Evolutionary conservation across 805 yeast species (phyloP), one percentile per base, ranked within the genome.

Genomic region (Cyberlindnera petersonii): DNA sequence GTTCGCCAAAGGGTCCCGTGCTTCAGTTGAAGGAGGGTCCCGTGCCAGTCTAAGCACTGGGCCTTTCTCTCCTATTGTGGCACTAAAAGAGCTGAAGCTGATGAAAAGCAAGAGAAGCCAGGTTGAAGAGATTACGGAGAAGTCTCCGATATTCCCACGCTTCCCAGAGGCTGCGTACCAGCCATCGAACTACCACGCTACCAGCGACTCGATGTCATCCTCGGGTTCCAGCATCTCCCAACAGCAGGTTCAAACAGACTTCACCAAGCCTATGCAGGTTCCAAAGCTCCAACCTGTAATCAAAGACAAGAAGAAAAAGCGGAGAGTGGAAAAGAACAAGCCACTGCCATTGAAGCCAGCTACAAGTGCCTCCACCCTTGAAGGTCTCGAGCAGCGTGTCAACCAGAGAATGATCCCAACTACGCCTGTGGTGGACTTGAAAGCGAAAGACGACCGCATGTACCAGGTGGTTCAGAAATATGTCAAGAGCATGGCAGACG

Each of bases 401-500:
- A 31, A 36, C 29, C 43, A 48, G 24, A 43, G 52, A 23, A 36
- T 29, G 33, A 48, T 44, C 16, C 51, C 56, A 16, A 44, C 47
- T 2, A 52, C 53, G 4, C 54, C 58, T 10, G 40, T 37, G 1
- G 44, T 44, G 17, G 49, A 43, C 24, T 21, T 33, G 9, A 22
- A 32, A 24, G 35, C 35, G 15, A 28, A 35, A 7, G 49, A 50
- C 20, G 35, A 42, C 13, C 16, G 29, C 3, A 23, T 49, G 3
- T 55, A 53, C 33, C 34, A 28, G 15, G 70, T 61, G 1, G 33
- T 35, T 0, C 41, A 46, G 15, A 41, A 40, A 3, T 66, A 65
- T 37, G 21, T 35, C 2, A 63, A 68, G 20, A 56, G 48, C 13
- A 48, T 68, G 22, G 50, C 64, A 5, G 71, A 65, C 52, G 72